Evolutionary conservation across 2,329 filamentous ascomycete species (phyloP).

Genomic region (Botrytis deweyae): DNA sequence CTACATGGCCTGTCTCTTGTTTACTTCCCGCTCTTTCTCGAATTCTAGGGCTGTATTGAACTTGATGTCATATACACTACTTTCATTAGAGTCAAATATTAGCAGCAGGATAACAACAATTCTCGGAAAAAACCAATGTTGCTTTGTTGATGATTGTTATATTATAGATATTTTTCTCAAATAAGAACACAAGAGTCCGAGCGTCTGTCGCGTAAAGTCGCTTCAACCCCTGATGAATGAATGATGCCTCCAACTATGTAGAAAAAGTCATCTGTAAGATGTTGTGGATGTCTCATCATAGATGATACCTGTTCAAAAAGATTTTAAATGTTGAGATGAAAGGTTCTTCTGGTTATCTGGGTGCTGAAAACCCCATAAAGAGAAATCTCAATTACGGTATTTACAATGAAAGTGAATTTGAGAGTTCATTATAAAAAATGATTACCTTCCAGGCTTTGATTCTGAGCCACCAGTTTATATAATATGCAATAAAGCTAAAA

Average conservation of each 20-base stretch:
- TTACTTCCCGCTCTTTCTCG: background rate
- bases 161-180: background rate
- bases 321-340: background rate
- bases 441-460: background rate
- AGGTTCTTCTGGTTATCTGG: background rate
- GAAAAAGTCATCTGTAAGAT: background rate
- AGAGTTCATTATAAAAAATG: background rate
- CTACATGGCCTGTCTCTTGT: background rate
- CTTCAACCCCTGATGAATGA: background rate
- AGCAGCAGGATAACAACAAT: no score
- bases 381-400: background rate
- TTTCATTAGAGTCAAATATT: background rate
- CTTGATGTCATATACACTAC: background rate
- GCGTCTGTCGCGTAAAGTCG: background rate
- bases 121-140: background rate
- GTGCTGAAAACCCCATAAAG: background rate
- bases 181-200: background rate
- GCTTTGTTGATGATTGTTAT: background rate
- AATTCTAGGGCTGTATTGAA: background rate
- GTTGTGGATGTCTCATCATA: background rate
- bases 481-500: background rate
- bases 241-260: background rate
- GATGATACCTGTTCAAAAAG: background rate
- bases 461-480: background rate
- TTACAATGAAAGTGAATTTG: background rate